Percentiles rank a stretch among this genome's conserved stretches.
Conservation (phyloP, 2,329 filamentous ascomycete species). For the Trichoderma afroharzianum region DNA sequence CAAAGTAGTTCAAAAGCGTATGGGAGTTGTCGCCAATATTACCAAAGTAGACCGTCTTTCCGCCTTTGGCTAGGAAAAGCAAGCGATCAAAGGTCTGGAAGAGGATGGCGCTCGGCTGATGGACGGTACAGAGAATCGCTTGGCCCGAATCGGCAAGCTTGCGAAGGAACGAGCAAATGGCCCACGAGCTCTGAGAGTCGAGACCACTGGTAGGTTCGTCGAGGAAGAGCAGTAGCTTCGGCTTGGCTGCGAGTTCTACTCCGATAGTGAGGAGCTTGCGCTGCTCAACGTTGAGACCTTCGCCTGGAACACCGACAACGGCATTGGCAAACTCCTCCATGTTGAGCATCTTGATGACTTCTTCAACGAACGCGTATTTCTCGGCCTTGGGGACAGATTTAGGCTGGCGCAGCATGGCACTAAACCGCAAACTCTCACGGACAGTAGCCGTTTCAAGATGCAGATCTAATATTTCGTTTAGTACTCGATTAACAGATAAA, state of each 20-base stretch:
- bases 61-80: constrained; percentile 61
- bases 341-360: constrained; percentile 62
- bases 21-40: constrained; percentile 59
- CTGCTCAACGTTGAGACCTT: constrained; percentile 59
- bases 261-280: constrained; percentile 60
- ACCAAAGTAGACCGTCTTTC: constrained; percentile 67
- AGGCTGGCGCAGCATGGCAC: constrained; percentile 56
- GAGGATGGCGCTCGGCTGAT: constrained; percentile 51
- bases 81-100: constrained; percentile 58
- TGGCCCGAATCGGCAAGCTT: constrained; percentile 56
- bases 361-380: constrained; percentile 60
- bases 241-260: constrained; percentile 56
- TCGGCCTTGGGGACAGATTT: constrained; percentile 50
- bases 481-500: neutral
- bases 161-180: constrained; percentile 58
- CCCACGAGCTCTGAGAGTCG: constrained; percentile 61
- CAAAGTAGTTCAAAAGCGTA: constrained; percentile 60
- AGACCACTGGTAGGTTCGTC: constrained; percentile 61
- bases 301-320: constrained; percentile 60
- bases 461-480: constrained; percentile 40
- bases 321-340: constrained; percentile 66
- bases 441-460: constrained; percentile 55
- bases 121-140: constrained; percentile 53
- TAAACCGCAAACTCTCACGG: constrained; percentile 52
- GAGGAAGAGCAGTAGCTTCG: constrained; percentile 57